phyloP scores from a whole-genome alignment of 2,329 filamentous ascomycete genomes.

The Neodidymelliopsis sp. region DNA sequence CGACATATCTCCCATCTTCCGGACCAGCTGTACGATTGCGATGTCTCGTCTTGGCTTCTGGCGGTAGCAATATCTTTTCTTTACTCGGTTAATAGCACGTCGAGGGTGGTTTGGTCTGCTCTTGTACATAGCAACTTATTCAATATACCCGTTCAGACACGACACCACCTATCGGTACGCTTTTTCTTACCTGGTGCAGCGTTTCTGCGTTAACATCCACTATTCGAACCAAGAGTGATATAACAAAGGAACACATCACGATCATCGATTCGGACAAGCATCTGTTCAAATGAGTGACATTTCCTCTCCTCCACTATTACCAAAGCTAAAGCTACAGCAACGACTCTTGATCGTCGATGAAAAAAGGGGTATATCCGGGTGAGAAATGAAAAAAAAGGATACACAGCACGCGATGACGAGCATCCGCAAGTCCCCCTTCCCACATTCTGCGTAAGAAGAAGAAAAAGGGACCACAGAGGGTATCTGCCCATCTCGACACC shows the following conservation, averaged over 20 bases:
- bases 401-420: not conserved
- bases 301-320: not conserved
- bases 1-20: not conserved
- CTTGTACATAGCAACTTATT: slow-evolving; percentile 14
- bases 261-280: too few relatives aligned
- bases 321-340: slow-evolving; percentile 3
- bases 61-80: slow-evolving; percentile 19
- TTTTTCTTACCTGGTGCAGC: too few relatives aligned
- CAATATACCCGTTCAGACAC: slow-evolving; percentile 17
- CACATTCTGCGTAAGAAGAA: too few relatives aligned
- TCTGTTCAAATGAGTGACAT: too few relatives aligned
- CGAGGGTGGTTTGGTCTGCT: slow-evolving; percentile 5
- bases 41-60: slow-evolving; percentile 7
- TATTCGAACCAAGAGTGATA: too few relatives aligned
- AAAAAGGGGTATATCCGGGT: slow-evolving; percentile 19
- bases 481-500: slow-evolving; percentile 7
- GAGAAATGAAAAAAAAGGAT: slow-evolving; percentile 6
- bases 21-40: not conserved
- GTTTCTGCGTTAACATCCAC: too few relatives aligned
- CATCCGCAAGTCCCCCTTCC: slow-evolving; percentile 2
- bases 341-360: slow-evolving; percentile 1
- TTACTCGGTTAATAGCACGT: slow-evolving; percentile 13
- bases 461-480: slow-evolving; percentile 3
- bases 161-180: too few relatives aligned
- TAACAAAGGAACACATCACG: too few relatives aligned